Percentiles rank a stretch among this genome's conserved stretches.
Conservation (phyloP, 2,329 filamentous ascomycete species). For the Penicillium freii region DNA sequence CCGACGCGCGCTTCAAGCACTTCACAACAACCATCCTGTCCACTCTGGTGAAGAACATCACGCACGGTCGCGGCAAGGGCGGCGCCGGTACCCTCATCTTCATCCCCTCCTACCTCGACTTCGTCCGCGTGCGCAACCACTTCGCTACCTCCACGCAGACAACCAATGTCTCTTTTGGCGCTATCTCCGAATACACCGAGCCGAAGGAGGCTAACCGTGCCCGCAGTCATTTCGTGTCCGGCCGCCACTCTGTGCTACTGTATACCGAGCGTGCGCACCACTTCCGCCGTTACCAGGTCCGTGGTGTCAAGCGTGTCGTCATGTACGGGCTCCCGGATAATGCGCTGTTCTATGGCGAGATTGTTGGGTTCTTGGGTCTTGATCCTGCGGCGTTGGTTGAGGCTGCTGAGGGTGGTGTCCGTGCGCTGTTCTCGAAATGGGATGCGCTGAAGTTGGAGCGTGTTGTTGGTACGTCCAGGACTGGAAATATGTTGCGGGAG, state of each 20-base stretch:
- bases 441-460: conserved; percentile 87
- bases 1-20: conserved; percentile 85
- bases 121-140: conserved; percentile 88
- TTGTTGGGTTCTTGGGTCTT: conserved; percentile 42
- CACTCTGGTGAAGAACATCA: conserved; percentile 62
- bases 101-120: conserved; percentile 91
- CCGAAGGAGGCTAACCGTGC: conserved; percentile 77
- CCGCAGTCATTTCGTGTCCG: conserved; percentile 80
- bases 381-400: conserved; percentile 53
- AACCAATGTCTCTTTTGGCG: conserved; percentile 67
- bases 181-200: conserved; percentile 84
- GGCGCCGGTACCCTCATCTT: conserved; percentile 76
- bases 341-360: conserved; percentile 52
- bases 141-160: conserved; percentile 68
- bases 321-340: conserved; percentile 92
- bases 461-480: conserved; percentile 75
- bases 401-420: conserved; percentile 56
- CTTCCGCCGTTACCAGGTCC: conserved; percentile 81
- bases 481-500: conserved; percentile 79
- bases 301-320: conserved; percentile 78
- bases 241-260: conserved; percentile 76
- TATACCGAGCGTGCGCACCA: conserved; percentile 98
- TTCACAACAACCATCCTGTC: conserved; percentile 82
- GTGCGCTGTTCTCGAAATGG: conserved; percentile 77
- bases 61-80: conserved; percentile 43